Conservation (phyloP, 352 stramenopile species). For the Phytophthora ramorum region DNA sequence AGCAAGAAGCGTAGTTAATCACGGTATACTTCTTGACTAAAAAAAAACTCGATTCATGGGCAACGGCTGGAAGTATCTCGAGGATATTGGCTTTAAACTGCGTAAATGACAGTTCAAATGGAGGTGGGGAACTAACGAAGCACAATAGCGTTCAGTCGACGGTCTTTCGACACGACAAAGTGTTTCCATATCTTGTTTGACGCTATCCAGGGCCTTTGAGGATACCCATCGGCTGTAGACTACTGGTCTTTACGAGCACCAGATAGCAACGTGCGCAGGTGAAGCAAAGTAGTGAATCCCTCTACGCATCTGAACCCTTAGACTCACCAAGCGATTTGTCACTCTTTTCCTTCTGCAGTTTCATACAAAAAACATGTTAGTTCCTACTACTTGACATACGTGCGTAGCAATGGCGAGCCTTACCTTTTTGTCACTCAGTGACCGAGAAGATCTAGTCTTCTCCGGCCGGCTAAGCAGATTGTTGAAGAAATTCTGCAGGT, state of each 20-base stretch:
- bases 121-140: too few species aligned
- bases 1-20: neutral
- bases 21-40: too few species aligned
- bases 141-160: too few species aligned
- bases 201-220: neutral
- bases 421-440: slow-evolving; percentile 75
- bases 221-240: neutral
- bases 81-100: too few species aligned
- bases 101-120: too few species aligned
- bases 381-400: neutral
- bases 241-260: neutral
- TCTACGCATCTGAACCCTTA: slow-evolving; percentile 44
- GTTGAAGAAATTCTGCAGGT: slow-evolving; percentile 90
- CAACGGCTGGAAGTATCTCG: too few species aligned
- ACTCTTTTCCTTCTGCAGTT: slow-evolving; percentile 68
- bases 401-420: neutral
- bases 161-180: neutral
- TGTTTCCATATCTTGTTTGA: neutral
- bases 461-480: slow-evolving; percentile 86
- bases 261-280: slow-evolving; percentile 3
- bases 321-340: slow-evolving; percentile 64
- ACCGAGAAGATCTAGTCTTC: slow-evolving; percentile 78
- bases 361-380: neutral
- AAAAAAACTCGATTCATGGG: too few species aligned
- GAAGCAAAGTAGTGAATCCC: neutral